A percentile compares a stretch with the other conserved stretches of the same genome.
phyloP scores from a whole-genome alignment of 768 basidiomycete genomes.

The Hygrophorus pudorinus region DNA sequence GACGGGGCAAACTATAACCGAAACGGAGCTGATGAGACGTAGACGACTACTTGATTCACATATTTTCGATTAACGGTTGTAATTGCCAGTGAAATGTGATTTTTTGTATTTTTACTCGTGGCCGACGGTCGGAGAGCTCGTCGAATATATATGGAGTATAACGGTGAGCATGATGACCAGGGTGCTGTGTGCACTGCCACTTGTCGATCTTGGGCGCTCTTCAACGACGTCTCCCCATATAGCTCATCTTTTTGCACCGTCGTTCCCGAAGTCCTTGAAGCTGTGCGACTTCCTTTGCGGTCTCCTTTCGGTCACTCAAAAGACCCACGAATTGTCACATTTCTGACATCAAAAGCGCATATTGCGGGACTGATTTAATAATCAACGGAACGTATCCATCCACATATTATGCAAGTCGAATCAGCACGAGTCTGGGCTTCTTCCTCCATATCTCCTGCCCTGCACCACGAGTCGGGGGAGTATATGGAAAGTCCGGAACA shows the following conservation, averaged over 20 bases:
- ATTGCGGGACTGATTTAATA: not conserved
- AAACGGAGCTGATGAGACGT: conserved; percentile 69
- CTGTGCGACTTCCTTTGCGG: conserved; percentile 14
- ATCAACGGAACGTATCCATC: conserved; percentile 1
- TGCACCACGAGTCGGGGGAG: not conserved
- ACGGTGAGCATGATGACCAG: no score
- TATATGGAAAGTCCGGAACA: not conserved
- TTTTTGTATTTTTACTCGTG: not conserved
- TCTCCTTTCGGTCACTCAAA: no score
- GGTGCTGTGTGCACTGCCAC: not conserved
- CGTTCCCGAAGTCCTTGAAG: not conserved
- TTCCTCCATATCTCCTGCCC: not conserved
- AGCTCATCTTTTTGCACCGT: not conserved
- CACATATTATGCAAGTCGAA: not conserved
- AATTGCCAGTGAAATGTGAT: not conserved
- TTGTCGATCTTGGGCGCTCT: not conserved
- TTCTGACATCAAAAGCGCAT: not conserved
- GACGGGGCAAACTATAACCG: conserved; percentile 61
- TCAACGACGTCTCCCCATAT: conserved; percentile 1
- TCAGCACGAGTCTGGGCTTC: not conserved
- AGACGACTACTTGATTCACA: conserved; percentile 70
- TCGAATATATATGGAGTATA: no score
- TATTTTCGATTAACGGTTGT: conserved; percentile 33
- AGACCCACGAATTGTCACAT: no score
- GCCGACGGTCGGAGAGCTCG: no score